Percentiles rank a stretch among this genome's conserved stretches.
Conservation (phyloP, 169 alveolate genomes). For the Amoebophrya sp. region DNA sequence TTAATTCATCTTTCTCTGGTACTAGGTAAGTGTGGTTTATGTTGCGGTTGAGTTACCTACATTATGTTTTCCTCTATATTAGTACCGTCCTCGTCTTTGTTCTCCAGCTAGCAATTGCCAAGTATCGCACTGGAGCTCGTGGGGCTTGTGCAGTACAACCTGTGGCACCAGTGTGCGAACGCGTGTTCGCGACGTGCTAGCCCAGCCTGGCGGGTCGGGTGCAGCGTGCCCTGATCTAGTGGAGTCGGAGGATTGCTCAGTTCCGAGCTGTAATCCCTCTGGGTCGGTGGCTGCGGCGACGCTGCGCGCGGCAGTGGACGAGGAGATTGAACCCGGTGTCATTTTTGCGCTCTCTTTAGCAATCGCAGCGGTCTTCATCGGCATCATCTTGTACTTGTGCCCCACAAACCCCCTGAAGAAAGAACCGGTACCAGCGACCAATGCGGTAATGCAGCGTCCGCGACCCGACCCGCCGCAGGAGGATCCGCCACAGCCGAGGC, state of each 20-base stretch:
- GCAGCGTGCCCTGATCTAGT: background rate
- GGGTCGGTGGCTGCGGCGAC: background rate
- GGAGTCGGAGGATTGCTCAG: background rate
- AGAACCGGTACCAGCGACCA: too few species aligned
- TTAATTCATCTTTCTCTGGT: too few species aligned
- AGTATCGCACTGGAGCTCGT: background rate
- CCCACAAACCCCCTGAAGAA: too few species aligned
- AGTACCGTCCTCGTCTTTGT: too few species aligned
- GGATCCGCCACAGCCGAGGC: too few species aligned
- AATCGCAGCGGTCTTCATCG: background rate
- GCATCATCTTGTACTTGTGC: too few species aligned
- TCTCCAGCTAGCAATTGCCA: constrained; percentile 5
- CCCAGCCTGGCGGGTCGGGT: background rate
- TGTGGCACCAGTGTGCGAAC: background rate
- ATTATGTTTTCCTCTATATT: too few species aligned
- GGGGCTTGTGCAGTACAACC: background rate
- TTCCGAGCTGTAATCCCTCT: background rate
- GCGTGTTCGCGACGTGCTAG: background rate
- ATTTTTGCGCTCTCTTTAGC: background rate
- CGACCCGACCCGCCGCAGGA: too few species aligned
- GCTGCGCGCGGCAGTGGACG: background rate
- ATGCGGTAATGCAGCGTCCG: too few species aligned
- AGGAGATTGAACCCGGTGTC: background rate
- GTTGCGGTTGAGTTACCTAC: too few species aligned
- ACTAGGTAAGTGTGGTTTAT: too few species aligned